Base-by-base conservation (phyloP, 2,329 filamentous ascomycete genomes). In the Fusarium fujikuroi region DNA sequence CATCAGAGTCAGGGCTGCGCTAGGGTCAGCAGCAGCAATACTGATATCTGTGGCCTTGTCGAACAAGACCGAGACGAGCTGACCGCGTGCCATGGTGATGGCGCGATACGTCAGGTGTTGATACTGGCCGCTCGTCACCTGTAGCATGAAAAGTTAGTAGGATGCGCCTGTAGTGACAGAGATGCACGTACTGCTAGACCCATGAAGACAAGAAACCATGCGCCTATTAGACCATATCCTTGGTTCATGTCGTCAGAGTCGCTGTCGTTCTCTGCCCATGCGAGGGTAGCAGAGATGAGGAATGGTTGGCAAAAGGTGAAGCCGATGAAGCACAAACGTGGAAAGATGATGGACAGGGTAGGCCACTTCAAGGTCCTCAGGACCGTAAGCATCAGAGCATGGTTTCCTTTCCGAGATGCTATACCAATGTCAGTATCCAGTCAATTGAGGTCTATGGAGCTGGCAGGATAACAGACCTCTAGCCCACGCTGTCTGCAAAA, bases 1-100 rank as follows among this genome's bases (percentile, higher is more conserved):
- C 83, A 86, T 86, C 10, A 86, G 74, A 8, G 85, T 86, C 50
- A 86, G 70, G 0, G 83, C 78, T 1, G 81, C 80, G 0, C 81
- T 79, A 2, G 83, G 79, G 28, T 83, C 81, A 14, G 79, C 76
- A 3, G 78, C 70, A 2, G 77, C 74, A 11, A 81, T 72, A 7
- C 71, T 75, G 21, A 82, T 66, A 18, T 74, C 63, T 3, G 75
- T 77, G 16, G 77, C 78, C 46, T 81, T 78, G 44, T 72, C 60
- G 37, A 80, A 80, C 5, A 76, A 18, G 3, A 82, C 66, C 0
- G 79, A 73, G 8, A 78, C 68, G 3, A 83, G 74, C 21, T 75
- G 72, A 1, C 76, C 80, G 15, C 84, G 77, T 4, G 72, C 60
- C 75, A 81, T 81, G 12, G 76, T 77, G 19, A 77, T 63, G 19